These are phyloP conservation scores for Echria macrotheca DNA, from an alignment of 495 filamentous ascomycete species.

Conservation along the genomic window DNA sequence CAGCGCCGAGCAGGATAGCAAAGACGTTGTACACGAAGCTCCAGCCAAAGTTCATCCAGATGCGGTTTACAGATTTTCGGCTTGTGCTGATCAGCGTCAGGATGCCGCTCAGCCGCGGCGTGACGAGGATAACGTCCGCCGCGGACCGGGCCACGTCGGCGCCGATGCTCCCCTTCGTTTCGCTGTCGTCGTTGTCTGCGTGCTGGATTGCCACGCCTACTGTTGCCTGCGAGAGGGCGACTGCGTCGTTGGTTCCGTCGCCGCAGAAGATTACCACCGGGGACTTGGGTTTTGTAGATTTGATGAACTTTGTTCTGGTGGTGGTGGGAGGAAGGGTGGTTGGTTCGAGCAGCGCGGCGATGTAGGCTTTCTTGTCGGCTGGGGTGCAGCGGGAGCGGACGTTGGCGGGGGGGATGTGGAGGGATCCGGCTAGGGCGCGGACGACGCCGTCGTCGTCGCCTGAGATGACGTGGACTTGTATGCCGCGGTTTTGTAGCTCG, in stretches of 20 bases:
- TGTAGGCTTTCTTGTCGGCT: slow-evolving; percentile 57
- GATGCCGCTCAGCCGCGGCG: slow-evolving; percentile 50
- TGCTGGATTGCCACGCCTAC: slow-evolving; percentile 56
- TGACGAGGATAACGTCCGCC: slow-evolving; percentile 64
- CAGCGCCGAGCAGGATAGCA: slow-evolving; percentile 64
- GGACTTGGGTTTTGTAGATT: slow-evolving; percentile 11
- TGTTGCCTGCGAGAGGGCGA: slow-evolving; percentile 65
- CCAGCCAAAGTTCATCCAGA: slow-evolving; percentile 71
- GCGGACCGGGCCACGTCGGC: slow-evolving; percentile 62
- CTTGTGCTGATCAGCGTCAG: slow-evolving; percentile 56
- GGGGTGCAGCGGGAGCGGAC: slow-evolving; percentile 51
- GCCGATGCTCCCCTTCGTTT: slow-evolving; percentile 51
- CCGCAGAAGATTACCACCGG: slow-evolving; percentile 61
- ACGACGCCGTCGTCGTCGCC: slow-evolving; percentile 65
- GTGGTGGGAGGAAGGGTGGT: too few species aligned
- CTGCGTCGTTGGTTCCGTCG: slow-evolving; percentile 78
- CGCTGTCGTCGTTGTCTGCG: slow-evolving; percentile 48
- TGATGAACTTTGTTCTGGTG: not conserved
- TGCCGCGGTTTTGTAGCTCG: slow-evolving; percentile 48
- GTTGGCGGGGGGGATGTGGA: slow-evolving; percentile 47
- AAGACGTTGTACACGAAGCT: slow-evolving; percentile 68
- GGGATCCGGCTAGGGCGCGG: slow-evolving; percentile 41
- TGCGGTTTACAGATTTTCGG: slow-evolving; percentile 46
- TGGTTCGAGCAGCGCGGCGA: slow-evolving; percentile 37
- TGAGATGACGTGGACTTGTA: slow-evolving; percentile 59